Conservation (phyloP, 257 asterid genomes). For the Rhazya stricta region DNA sequence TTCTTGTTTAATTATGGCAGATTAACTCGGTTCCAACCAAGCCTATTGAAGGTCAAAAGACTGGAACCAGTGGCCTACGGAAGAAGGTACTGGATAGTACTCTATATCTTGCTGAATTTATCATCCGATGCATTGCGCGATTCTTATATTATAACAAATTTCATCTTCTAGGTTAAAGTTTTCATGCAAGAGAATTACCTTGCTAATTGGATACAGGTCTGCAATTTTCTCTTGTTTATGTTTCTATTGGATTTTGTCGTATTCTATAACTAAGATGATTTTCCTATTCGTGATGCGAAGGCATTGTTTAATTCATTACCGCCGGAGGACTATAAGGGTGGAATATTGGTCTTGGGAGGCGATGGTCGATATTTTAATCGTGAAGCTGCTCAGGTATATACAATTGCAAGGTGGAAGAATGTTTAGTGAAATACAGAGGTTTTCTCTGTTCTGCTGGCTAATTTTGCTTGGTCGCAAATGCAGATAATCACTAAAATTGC, state of each 20-base stretch:
- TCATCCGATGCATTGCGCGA: background rate
- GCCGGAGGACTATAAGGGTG: conserved; percentile 74
- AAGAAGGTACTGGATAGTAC: conserved; percentile 52
- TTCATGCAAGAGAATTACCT: conserved; percentile 88
- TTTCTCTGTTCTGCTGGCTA: conserved; percentile 17
- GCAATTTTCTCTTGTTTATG: conserved; percentile 9
- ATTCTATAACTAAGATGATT: background rate
- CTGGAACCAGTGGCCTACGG: conserved; percentile 96
- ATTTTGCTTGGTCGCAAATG: conserved; percentile 25
- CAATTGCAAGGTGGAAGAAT: background rate
- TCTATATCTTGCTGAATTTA: background rate
- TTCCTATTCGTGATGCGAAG: conserved; percentile 26
- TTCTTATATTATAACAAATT: background rate
- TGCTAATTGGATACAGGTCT: conserved; percentile 98
- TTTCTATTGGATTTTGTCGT: background rate
- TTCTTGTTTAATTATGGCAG: conserved; percentile 26
- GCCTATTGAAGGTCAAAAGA: conserved; percentile 92
- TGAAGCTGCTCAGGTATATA: conserved; percentile 88
- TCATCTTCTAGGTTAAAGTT: conserved; percentile 62
- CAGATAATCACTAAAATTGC: conserved; percentile 91
- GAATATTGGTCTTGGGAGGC: conserved; percentile 82
- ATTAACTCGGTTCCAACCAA: conserved; percentile 61
- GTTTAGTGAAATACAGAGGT: background rate
- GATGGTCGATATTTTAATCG: conserved; percentile 92
- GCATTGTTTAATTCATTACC: conserved; percentile 87